Evolutionary conservation across 306 rosid genomes (phyloP), one percentile per base, ranked within the genome.

Genomic region (Pachyrhizus erosus): DNA sequence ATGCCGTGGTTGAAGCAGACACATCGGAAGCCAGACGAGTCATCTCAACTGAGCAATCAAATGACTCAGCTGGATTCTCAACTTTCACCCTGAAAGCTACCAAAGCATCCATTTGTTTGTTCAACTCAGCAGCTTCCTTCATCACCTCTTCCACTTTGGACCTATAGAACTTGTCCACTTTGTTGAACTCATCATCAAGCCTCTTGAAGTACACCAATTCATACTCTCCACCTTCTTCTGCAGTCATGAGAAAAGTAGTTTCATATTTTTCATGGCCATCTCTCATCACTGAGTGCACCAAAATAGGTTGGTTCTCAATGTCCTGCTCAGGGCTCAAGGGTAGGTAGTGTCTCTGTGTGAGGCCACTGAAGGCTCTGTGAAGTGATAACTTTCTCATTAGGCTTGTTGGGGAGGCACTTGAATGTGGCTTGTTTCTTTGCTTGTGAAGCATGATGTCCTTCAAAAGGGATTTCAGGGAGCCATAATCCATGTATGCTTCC

Each of bases 291-390:
- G 89, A 66, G 68, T 42, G 81, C 12, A 93, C 87, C 7, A 88
- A 40, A 79, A 93, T 93, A 64, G 92, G 58, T 66, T 89, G 97
- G 86, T 31, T 84, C 72, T 92, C 97, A 13, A 92, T 48, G 72
- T 92, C 94, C 0, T 21, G 65, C 9, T 33, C 42, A 0, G 90
- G 87, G 43, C 69, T 78, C 0, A 55, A 17, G 21, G 90, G 77
- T 12, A 31, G 27, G 79, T 42, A 20, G 15, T 18, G 69, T 17
- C 87, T 84, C 46, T 83, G 86, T 3, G 88, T 86, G 31, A 93
- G 89, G 1, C 97, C 96, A n/a, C 96, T 93, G 89, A 93, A 93
- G 17, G 96, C 83, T 82, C 97, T 85, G 65, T 87, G 79, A 3
- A 93, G 88, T 4, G 96, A 76, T 15, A 77, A 67, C 86, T 86